Evolutionary conservation across 768 basidiomycete genomes (phyloP), one percentile per base, ranked within the genome.

Genomic region (Fistulinella prunicolor): DNA sequence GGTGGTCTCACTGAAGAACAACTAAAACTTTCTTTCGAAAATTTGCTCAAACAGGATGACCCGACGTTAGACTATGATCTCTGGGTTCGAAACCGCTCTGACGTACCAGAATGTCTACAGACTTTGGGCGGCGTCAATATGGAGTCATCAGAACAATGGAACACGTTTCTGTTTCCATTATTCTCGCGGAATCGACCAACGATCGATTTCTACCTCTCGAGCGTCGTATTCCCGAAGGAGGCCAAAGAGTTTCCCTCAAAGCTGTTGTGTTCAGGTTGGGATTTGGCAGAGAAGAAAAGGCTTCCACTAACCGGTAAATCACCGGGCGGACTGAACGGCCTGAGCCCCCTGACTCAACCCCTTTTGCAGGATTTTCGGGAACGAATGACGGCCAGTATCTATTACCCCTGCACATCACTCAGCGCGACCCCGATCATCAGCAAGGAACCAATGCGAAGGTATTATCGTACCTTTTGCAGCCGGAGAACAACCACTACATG

Each of bases 371-470:
- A 6, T 72, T 72, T 48, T 73, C 72, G 19, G 71, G 73, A 0
- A 72, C 71, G 0, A 74, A 72, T 13, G 71, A 74, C 29, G 61
- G 61, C 1, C 67, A 58, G 20, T 75, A 79, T 44, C 54, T 63
- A 10, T 44, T 74, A 10, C 73, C 73, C 0, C 50, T 62, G 0
- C 60, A 70, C 3, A 69, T 74, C 12, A 42, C 48, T 6, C 68
- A 70, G 38, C 46, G 37, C 7, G 69, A 69, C 35, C 55, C 57
- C 0, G 45, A 55, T 10, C 59, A 59, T 41, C 68, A 69, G 29
- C 58, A 49, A 5, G 62, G 69, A 23, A 81, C 79, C 2, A 81
- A 79, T 38, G 80, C 80, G 0, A 67, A 65, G 54, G 56, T 63
- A 44, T 46, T 70, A 3, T 43, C 59, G 0, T 64, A 69, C 23